Percentiles rank a stretch among this genome's conserved stretches.
phyloP scores from a whole-genome alignment of 371 early-diverging fungal species.

The Haplosporangium sp. region DNA sequence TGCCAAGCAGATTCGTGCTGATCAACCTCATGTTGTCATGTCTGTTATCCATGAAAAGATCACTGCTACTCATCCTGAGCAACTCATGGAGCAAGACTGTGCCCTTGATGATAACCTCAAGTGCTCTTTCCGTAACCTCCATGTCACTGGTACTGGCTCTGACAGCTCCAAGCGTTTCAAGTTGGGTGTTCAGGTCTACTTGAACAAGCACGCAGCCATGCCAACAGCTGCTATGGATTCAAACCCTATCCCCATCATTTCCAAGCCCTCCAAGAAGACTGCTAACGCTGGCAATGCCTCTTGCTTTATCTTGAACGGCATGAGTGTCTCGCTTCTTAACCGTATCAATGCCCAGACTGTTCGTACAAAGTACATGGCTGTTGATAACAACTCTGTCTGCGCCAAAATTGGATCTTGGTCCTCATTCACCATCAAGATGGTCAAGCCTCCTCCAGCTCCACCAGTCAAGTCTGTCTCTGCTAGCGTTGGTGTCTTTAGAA shows the following conservation, averaged over 20 bases:
- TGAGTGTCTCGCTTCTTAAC: slow-evolving; percentile 78
- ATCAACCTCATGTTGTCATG: slow-evolving; percentile 71
- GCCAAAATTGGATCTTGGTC: slow-evolving; percentile 82
- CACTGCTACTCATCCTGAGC: slow-evolving; percentile 54
- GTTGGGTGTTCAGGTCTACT: slow-evolving; percentile 64
- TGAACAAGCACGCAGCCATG: slow-evolving; percentile 40
- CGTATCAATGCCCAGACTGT: slow-evolving; percentile 87
- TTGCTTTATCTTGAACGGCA: slow-evolving; percentile 72
- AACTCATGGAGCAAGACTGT: slow-evolving; percentile 56
- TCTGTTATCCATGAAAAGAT: slow-evolving; percentile 61
- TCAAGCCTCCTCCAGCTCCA: slow-evolving; percentile 59
- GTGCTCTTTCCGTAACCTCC: slow-evolving; percentile 65
- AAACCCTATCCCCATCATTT: slow-evolving; percentile 79
- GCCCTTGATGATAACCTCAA: slow-evolving; percentile 41
- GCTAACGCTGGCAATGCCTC: slow-evolving; percentile 80
- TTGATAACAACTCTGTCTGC: slow-evolving; percentile 66
- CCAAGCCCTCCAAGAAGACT: slow-evolving; percentile 86
- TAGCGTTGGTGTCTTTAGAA: slow-evolving; percentile 46
- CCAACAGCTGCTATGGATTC: slow-evolving; percentile 73
- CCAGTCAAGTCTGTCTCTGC: slow-evolving; percentile 50
- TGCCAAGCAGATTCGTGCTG: slow-evolving; percentile 55
- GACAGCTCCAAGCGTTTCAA: slow-evolving; percentile 81
- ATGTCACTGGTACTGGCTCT: slow-evolving; percentile 73
- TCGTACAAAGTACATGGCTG: slow-evolving; percentile 79
- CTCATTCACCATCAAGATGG: slow-evolving; percentile 75